phyloP scores from a whole-genome alignment of 2,329 filamentous ascomycete genomes.

The Alternaria arborescens region DNA sequence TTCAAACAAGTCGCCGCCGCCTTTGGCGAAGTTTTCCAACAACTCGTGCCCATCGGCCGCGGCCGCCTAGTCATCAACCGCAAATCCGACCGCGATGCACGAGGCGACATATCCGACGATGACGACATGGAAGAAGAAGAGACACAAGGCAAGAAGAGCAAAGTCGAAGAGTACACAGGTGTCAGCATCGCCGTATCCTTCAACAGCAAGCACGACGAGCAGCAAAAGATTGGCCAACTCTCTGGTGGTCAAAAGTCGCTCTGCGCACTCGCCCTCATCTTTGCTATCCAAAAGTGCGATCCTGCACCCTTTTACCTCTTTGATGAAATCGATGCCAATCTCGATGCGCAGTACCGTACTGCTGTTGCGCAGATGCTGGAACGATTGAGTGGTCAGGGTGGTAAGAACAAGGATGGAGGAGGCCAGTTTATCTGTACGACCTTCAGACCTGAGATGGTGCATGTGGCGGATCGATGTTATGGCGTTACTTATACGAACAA shows the following conservation, averaged over 20 bases:
- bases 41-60: slow-evolving; percentile 91
- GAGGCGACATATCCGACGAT: slow-evolving; percentile 58
- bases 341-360: slow-evolving; percentile 97
- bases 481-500: slow-evolving; percentile 92
- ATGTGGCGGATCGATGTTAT: slow-evolving; percentile 96
- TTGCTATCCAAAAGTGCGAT: slow-evolving; percentile 98
- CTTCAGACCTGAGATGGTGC: slow-evolving; percentile 95
- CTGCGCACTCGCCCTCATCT: slow-evolving; percentile 96
- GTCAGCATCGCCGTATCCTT: slow-evolving; percentile 98
- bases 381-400: slow-evolving; percentile 54
- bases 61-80: slow-evolving; percentile 93
- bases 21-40: slow-evolving; percentile 91
- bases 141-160: slow-evolving; percentile 40
- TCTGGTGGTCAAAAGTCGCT: slow-evolving; percentile 98
- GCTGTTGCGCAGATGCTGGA: slow-evolving; percentile 90
- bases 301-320: slow-evolving; percentile 99
- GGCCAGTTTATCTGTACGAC: slow-evolving; percentile 98
- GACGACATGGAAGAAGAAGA: slow-evolving; percentile 60
- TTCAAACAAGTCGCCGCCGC: slow-evolving; percentile 98
- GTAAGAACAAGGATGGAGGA: slow-evolving; percentile 55
- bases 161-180: slow-evolving; percentile 94
- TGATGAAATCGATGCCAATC: slow-evolving; percentile 97
- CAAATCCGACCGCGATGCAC: slow-evolving; percentile 78
- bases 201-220: slow-evolving; percentile 98
- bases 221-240: slow-evolving; percentile 96